Conservation (phyloP, 495 filamentous ascomycete species). For the Penicillium taxi region DNA sequence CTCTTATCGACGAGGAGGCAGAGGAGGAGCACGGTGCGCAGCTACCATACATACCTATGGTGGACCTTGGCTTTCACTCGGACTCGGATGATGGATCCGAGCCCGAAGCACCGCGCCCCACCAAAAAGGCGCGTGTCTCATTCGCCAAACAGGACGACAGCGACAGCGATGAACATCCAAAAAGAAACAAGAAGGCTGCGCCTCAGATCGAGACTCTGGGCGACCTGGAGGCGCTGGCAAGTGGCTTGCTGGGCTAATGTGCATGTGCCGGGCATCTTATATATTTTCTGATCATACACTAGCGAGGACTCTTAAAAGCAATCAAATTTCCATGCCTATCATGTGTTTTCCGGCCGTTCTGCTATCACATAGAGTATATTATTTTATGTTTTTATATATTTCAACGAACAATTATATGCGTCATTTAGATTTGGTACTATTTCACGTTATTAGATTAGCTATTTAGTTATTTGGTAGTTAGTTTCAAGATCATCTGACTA, state of each 20-base stretch:
- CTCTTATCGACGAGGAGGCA: constrained; percentile 38
- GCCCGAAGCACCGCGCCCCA: constrained; percentile 22
- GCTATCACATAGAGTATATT: no score
- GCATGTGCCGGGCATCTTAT: constrained; percentile 5
- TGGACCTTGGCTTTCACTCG: constrained; percentile 10
- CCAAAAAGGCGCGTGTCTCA: constrained; percentile 39
- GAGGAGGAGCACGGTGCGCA: constrained; percentile 36
- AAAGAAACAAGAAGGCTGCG: constrained; percentile 42
- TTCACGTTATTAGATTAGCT: no score
- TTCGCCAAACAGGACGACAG: constrained; percentile 30
- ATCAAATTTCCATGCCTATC: no score
- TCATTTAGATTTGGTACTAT: no score
- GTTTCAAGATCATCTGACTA: no score
- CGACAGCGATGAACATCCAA: constrained; percentile 35
- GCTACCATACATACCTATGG: constrained; percentile 30
- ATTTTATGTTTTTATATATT: no score
- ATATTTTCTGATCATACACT: constrained; percentile 8
- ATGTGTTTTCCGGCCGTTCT: no score
- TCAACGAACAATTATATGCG: no score
- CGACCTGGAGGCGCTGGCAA: constrained; percentile 82
- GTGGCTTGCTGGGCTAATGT: constrained; percentile 59
- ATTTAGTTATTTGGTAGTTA: no score
- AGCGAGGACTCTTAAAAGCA: constrained; percentile 16
- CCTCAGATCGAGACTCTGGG: constrained; percentile 72
- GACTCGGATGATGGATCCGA: constrained; percentile 28